phyloP scores from a whole-genome alignment of 2,329 filamentous ascomycete genomes.

The Biscogniauxia mediterranea region DNA sequence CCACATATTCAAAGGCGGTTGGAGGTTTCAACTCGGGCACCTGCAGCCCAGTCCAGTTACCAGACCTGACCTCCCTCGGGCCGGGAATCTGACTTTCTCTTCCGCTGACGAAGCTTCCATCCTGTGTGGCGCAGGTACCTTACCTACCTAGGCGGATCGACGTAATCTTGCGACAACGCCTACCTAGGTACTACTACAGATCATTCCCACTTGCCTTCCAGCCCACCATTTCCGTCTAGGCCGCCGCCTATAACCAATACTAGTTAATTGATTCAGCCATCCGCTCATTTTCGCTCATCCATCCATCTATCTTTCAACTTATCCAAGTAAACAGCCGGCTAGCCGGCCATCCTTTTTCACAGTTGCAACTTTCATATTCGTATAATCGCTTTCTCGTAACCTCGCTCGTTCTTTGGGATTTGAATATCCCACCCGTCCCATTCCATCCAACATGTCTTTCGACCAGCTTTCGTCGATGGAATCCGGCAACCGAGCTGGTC shows the following conservation, averaged over 20 bases:
- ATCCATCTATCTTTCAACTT: not conserved
- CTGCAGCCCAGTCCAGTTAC: too few relatives aligned
- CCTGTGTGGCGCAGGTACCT: not conserved
- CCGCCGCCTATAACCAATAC: not conserved
- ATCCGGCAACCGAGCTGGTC: slow-evolving; percentile 69
- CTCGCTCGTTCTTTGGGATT: slow-evolving; percentile 1
- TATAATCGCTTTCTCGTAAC: slow-evolving; percentile 1
- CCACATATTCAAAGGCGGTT: not conserved
- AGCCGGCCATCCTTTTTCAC: slow-evolving; percentile 1
- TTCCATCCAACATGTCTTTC: slow-evolving; percentile 70
- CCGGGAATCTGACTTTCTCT: too few relatives aligned
- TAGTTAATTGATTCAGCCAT: not conserved
- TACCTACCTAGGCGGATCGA: not conserved
- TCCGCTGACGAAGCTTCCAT: not conserved
- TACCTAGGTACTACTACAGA: not conserved
- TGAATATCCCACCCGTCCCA: slow-evolving; percentile 5
- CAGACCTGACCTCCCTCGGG: too few relatives aligned
- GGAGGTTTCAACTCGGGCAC: too few relatives aligned
- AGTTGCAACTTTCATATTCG: slow-evolving; percentile 1
- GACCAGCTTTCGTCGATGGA: slow-evolving; percentile 83
- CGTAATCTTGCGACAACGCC: not conserved
- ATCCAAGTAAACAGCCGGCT: not conserved
- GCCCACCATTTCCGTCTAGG: not conserved
- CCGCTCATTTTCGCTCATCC: not conserved
- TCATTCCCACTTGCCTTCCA: not conserved